phyloP scores from a whole-genome alignment of 1,284 basidiomycete genomes.

The Hortiboletus rubellus region DNA sequence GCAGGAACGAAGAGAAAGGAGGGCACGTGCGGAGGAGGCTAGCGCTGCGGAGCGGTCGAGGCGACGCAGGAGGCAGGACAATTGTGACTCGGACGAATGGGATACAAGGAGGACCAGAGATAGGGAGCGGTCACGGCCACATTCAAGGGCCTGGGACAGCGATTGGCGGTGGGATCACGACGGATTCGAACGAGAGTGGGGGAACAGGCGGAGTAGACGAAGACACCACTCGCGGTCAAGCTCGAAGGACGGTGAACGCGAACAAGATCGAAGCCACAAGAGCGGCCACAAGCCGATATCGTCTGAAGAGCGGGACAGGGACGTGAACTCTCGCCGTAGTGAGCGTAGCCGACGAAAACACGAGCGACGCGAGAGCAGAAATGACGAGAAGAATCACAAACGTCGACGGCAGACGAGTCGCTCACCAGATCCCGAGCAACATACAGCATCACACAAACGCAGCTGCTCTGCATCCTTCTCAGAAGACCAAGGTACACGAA shows the following conservation, averaged over 20 bases:
- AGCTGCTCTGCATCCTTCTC: slow-evolving; percentile 17
- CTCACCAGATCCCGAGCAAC: slow-evolving; percentile 10
- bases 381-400: slow-evolving; percentile 21
- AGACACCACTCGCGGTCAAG: slow-evolving; percentile 34
- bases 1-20: slow-evolving; percentile 59
- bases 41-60: slow-evolving; percentile 59
- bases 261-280: slow-evolving; percentile 20
- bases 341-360: slow-evolving; percentile 25
- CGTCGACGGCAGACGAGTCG: slow-evolving; percentile 26
- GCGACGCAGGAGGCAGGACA: slow-evolving; percentile 40
- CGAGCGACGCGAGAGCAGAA: slow-evolving; percentile 22
- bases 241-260: slow-evolving; percentile 16
- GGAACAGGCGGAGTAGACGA: slow-evolving; percentile 19
- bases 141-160: slow-evolving; percentile 27
- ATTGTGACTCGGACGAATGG: slow-evolving; percentile 33
- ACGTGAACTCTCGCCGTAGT: slow-evolving; percentile 14
- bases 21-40: slow-evolving; percentile 68
- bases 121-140: slow-evolving; percentile 38
- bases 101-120: slow-evolving; percentile 47
- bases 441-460: slow-evolving; percentile 8
- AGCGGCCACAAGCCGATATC: slow-evolving; percentile 15
- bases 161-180: slow-evolving; percentile 28
- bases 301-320: slow-evolving; percentile 16
- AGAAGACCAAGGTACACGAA: slow-evolving; percentile 11
- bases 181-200: slow-evolving; percentile 14